Conservation (phyloP, 1,139 yeast genomes). For the Debaryomyces subglobosus region DNA sequence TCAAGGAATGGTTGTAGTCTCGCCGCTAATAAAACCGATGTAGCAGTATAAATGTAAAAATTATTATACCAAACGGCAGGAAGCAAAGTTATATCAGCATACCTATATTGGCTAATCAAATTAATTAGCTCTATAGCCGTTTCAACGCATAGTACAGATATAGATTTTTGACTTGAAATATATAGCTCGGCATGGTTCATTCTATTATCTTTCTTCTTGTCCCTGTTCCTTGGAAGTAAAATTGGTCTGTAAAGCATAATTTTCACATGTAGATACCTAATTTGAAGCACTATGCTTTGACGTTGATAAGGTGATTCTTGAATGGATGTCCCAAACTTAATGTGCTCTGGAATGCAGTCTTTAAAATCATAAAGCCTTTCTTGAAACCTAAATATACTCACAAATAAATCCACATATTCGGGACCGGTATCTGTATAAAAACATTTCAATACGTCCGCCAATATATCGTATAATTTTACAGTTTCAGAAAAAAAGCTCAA, state of each 20-base stretch:
- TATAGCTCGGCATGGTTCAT: slow-evolving; percentile 12
- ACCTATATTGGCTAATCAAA: slow-evolving; percentile 12
- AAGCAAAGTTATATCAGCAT: slow-evolving; percentile 13
- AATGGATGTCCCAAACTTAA: slow-evolving; percentile 10
- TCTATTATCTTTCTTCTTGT: not conserved
- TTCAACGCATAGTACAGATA: slow-evolving; percentile 14
- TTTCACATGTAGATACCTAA: slow-evolving; percentile 15
- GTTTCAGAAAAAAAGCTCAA: slow-evolving; percentile 15
- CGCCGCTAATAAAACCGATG: slow-evolving; percentile 15
- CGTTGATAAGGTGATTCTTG: slow-evolving; percentile 14
- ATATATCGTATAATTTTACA: slow-evolving; percentile 15
- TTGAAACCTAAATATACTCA: slow-evolving; percentile 14
- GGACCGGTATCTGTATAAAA: slow-evolving; percentile 12
- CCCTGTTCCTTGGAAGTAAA: slow-evolving; percentile 12
- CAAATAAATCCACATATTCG: slow-evolving; percentile 11
- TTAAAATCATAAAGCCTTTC: slow-evolving; percentile 13
- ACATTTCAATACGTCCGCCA: slow-evolving; percentile 16
- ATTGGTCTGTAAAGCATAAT: slow-evolving; percentile 16
- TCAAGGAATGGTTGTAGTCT: slow-evolving; percentile 15
- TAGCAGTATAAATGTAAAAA: slow-evolving; percentile 16
- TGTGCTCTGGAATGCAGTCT: slow-evolving; percentile 13
- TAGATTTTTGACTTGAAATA: slow-evolving; percentile 12
- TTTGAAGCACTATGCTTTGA: slow-evolving; percentile 16
- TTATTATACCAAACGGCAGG: slow-evolving; percentile 18
- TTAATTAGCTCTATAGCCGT: slow-evolving; percentile 15